Evolutionary conservation across 1,284 basidiomycete genomes (phyloP).

Genomic region (Moesziomyces globuligerus): DNA sequence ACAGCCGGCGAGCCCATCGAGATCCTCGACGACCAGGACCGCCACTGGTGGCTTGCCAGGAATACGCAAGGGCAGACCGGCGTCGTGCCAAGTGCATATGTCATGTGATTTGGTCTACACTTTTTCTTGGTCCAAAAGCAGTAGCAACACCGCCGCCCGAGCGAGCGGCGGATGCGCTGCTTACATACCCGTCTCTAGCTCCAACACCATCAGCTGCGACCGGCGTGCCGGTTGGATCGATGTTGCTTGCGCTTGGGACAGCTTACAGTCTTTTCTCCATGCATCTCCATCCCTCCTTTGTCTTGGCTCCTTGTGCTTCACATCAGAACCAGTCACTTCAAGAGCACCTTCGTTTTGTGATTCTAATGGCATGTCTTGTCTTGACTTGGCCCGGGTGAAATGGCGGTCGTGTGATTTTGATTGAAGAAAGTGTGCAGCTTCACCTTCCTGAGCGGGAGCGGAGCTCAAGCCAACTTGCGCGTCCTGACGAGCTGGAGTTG

Average conservation of each 20-base stretch:
- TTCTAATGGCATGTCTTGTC: no score
- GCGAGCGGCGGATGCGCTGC: background rate
- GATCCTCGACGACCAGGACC: conserved; percentile 60
- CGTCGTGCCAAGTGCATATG: conserved; percentile 60
- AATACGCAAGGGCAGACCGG: conserved; percentile 52
- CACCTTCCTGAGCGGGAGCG: no score
- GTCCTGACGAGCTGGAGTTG: no score
- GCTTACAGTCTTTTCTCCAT: background rate
- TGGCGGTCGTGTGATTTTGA: no score
- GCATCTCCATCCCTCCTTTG: background rate
- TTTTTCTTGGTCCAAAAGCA: background rate
- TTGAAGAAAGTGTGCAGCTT: no score
- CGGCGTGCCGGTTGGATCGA: background rate
- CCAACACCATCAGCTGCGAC: background rate
- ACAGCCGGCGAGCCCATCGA: conserved; percentile 57
- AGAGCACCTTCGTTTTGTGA: no score
- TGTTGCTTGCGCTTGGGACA: background rate
- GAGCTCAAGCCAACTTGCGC: no score
- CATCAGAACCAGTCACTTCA: no score
- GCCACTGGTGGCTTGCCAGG: conserved; percentile 61
- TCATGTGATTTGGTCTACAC: conserved; percentile 39
- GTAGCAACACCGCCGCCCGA: background rate
- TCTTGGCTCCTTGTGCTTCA: background rate
- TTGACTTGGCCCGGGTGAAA: no score
- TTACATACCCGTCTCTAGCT: background rate